Percentiles rank a stretch among this genome's conserved stretches.
These are phyloP conservation scores for Polymyxa betae DNA, from an alignment of 208 protist genomes.

Conservation along the genomic window DNA sequence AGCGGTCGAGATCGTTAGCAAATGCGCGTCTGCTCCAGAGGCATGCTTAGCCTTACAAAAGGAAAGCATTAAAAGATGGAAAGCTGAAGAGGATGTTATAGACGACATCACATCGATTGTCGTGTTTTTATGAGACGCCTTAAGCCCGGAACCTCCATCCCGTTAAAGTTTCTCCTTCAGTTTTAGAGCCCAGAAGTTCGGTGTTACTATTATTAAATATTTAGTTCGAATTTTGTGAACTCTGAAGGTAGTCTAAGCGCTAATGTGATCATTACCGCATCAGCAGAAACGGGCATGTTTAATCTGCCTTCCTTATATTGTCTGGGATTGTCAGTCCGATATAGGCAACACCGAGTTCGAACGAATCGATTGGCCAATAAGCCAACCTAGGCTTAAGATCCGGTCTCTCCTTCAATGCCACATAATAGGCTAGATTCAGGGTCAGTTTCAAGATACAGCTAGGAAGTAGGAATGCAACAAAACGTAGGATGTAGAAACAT, in stretches of 20 bases:
- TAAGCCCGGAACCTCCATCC: too few species aligned
- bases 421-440: neutral
- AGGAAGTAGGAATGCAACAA: too few species aligned
- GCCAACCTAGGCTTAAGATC: neutral
- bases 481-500: too few species aligned
- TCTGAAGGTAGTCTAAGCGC: too few species aligned
- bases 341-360: constrained; percentile 27
- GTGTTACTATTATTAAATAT: too few species aligned
- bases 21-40: neutral
- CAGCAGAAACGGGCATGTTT: too few species aligned
- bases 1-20: constrained; percentile 56
- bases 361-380: constrained; percentile 26
- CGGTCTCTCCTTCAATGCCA: neutral
- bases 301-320: too few species aligned
- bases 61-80: constrained; percentile 54
- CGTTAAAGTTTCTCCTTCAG: too few species aligned
- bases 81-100: constrained; percentile 57
- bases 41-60: neutral
- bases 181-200: too few species aligned
- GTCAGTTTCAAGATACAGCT: neutral
- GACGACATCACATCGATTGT: constrained; percentile 55
- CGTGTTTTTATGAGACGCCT: constrained; percentile 28
- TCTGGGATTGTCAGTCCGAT: neutral
- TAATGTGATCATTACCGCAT: too few species aligned
- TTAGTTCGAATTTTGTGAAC: too few species aligned